phyloP scores from a whole-genome alignment of 495 filamentous ascomycete species.

The Neurospora sp. region DNA sequence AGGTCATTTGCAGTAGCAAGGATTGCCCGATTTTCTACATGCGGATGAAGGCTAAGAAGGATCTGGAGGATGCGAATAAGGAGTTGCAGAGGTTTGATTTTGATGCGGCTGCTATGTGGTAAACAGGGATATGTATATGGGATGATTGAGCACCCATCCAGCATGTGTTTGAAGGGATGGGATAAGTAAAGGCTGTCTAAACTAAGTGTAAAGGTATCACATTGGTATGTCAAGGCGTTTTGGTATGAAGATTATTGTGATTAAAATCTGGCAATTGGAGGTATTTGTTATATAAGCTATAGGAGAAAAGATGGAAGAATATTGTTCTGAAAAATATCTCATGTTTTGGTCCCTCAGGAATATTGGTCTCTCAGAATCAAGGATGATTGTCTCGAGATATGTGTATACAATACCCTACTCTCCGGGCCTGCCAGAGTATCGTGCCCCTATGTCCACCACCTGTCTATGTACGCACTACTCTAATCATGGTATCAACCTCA shows the following conservation, averaged over 20 bases:
- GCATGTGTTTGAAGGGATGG: not conserved
- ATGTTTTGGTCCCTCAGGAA: not conserved
- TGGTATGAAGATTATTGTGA: not conserved
- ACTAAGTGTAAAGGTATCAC: not conserved
- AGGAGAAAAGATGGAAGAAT: not conserved
- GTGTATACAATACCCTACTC: too few species aligned
- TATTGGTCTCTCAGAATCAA: too few species aligned
- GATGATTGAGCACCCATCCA: not conserved
- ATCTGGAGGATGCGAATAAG: conserved; percentile 89
- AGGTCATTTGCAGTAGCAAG: conserved; percentile 91
- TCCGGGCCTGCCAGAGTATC: not conserved
- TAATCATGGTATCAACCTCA: not conserved
- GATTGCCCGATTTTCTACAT: conserved; percentile 99
- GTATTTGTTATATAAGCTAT: not conserved
- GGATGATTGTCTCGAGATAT: too few species aligned
- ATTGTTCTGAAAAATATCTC: not conserved
- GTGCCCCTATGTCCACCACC: not conserved
- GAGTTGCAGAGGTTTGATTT: conserved; percentile 86
- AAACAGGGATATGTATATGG: not conserved
- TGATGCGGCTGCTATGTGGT: conserved; percentile 50
- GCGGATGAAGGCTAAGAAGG: conserved; percentile 99
- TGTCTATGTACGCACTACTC: not conserved
- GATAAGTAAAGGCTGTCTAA: not conserved
- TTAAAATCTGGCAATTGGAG: not conserved
- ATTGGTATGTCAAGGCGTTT: not conserved